Base-by-base conservation (phyloP, 257 asterid genomes). In the Coffea eugenioides region DNA sequence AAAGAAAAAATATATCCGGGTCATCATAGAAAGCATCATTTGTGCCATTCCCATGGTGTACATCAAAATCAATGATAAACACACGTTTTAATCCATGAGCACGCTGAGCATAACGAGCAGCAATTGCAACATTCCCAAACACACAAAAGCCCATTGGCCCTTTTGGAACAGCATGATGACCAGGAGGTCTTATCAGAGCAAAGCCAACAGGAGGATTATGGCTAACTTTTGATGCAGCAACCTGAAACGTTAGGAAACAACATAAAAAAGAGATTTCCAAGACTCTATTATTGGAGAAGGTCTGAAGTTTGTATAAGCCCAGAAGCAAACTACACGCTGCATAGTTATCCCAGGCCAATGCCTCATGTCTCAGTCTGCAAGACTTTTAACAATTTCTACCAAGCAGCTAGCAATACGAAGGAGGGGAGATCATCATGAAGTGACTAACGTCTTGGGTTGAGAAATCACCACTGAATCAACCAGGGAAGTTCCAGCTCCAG, bases 61-160 rank as follows among this genome's bases (percentile, higher is more conserved):
- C 99, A 83, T 95, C 99, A 78, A 92, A 93, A 84, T 95, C 99
- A 81, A 93, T 92, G 83, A 95, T 95, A 81, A 95, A 92, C 31
- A 93, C 97, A 20, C 97, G 98, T 85, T 91, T 91, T 83, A 95
- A 79, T 45, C 99, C 98, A 85, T 92, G 97, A 71, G 82, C 87
- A 67, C 89, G 92, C 84, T 95, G 99, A 67, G 97, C 97, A 81
- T 93, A 90, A 77, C 99, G 99, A 83, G 98, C 98, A 18, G 98
- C 98, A 67, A 93, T 80, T 23, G 98, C 97, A 46, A 95, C 90
- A 82, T 95, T 95, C 69, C 99, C 99, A 62, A 95, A 93, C 54
- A 95, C 98, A 74, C 99, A 95, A 83, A 95, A 95, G 25, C 99
- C 98, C 99, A 95, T 95, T 13, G 99, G 95, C 67, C 99, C 98